These are phyloP conservation scores for Rhodamnia rubescens DNA, from an alignment of 345 rosid genomes.

Conservation along the genomic window DNA sequence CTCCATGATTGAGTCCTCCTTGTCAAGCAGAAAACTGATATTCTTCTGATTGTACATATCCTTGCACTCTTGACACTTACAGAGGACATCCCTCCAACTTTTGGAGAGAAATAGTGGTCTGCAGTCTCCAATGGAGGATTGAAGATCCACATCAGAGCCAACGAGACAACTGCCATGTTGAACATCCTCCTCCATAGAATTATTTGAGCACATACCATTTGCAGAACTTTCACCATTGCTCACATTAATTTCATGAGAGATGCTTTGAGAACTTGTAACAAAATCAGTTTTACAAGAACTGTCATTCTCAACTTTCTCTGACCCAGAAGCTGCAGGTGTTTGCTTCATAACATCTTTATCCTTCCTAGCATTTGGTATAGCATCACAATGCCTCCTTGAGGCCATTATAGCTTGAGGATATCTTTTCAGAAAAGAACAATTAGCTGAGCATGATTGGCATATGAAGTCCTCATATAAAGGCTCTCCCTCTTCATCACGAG, in stretches of 20 bases:
- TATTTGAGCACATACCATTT: conserved; percentile 14
- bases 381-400: conserved; percentile 15
- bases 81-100: conserved; percentile 75
- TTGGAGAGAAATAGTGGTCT: conserved; percentile 74
- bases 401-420: conserved; percentile 64
- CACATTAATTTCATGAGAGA: conserved; percentile 10
- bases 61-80: conserved; percentile 68
- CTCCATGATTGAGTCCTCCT: conserved; percentile 80
- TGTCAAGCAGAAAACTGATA: conserved; percentile 55
- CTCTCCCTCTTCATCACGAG: conserved; percentile 82
- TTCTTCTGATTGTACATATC: conserved; percentile 50
- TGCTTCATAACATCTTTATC: conserved; percentile 43
- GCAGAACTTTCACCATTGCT: conserved; percentile 37
- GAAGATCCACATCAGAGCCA: conserved; percentile 12
- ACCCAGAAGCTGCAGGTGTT: conserved; percentile 14
- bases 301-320: conserved; percentile 30
- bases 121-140: conserved; percentile 19
- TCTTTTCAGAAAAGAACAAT: conserved; percentile 53
- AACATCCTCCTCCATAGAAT: conserved; percentile 2
- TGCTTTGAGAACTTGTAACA: background rate
- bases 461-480: conserved; percentile 82
- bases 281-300: conserved; percentile 6
- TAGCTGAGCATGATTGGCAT: conserved; percentile 60
- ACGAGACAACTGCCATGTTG: conserved; percentile 25
- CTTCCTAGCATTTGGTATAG: conserved; percentile 17